phyloP scores from a whole-genome alignment of 106 monocot genomes.

The Gastrodia elata region DNA sequence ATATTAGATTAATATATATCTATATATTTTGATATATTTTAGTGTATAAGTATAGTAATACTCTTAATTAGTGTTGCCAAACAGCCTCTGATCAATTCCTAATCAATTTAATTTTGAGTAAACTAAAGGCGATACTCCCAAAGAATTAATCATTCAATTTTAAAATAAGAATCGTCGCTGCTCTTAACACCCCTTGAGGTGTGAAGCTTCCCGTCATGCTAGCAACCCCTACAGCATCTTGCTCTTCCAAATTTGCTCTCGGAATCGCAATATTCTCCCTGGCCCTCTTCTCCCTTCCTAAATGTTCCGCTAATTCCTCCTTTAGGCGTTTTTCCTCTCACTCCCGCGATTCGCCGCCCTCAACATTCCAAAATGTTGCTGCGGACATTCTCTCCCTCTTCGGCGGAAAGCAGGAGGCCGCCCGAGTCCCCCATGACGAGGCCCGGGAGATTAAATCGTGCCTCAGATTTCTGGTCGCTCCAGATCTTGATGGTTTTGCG shows the following conservation, averaged over 20 bases:
- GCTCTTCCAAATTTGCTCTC: conserved; percentile 13
- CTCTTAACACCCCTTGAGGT: too few relatives aligned
- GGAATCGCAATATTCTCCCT: conserved; percentile 24
- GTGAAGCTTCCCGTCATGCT: background rate
- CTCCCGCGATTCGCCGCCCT: conserved; percentile 1
- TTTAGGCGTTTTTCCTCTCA: conserved; percentile 1
- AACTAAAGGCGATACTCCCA: too few relatives aligned
- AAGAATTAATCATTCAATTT: too few relatives aligned
- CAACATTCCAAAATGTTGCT: conserved; percentile 15
- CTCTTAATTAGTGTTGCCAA: too few relatives aligned
- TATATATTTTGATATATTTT: too few relatives aligned
- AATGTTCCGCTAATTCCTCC: background rate
- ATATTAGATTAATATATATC: too few relatives aligned
- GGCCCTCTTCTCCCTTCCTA: background rate
- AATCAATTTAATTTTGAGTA: too few relatives aligned
- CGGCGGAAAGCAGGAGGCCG: conserved; percentile 25
- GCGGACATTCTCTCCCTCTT: conserved; percentile 49
- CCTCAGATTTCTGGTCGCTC: conserved; percentile 76
- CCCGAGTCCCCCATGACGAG: conserved; percentile 27
- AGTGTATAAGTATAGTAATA: too few relatives aligned
- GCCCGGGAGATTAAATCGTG: conserved; percentile 45
- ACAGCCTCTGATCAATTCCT: too few relatives aligned
- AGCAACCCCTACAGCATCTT: conserved; percentile 14
- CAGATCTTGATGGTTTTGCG: conserved; percentile 1
- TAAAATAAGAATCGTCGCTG: too few relatives aligned